Evolutionary conservation across 2,329 filamentous ascomycete genomes (phyloP).

Genomic region (Fusarium coffeatum): DNA sequence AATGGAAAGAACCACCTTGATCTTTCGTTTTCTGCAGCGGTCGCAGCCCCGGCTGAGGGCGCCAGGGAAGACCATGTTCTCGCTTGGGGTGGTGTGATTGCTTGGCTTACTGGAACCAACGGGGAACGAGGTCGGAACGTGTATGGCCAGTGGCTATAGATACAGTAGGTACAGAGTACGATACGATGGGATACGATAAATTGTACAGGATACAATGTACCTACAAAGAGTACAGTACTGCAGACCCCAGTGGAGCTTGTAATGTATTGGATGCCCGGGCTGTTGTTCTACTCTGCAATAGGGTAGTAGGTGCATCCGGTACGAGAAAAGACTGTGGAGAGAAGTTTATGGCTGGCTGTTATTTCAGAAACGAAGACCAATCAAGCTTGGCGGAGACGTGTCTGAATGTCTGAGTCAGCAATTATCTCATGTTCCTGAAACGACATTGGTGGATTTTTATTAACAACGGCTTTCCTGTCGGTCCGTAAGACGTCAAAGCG

Average conservation of each 20-base stretch:
- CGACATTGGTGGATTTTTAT: slow-evolving; percentile 18
- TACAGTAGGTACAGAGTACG: no score
- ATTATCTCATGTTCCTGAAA: background rate
- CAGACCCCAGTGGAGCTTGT: slow-evolving; percentile 12
- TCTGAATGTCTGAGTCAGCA: slow-evolving; percentile 14
- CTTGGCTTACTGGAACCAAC: background rate
- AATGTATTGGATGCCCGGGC: background rate
- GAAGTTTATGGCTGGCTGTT: slow-evolving; percentile 5
- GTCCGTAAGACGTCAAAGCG: slow-evolving; percentile 6
- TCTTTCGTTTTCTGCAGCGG: slow-evolving; percentile 33
- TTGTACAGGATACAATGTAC: background rate
- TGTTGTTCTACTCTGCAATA: background rate
- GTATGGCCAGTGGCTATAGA: background rate
- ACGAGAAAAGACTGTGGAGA: slow-evolving; percentile 5
- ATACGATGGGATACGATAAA: background rate
- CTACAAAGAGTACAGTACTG: background rate
- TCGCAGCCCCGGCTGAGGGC: slow-evolving; percentile 26
- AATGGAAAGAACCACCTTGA: slow-evolving; percentile 15
- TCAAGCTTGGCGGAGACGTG: background rate
- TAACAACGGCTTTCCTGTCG: background rate
- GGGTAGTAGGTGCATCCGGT: background rate
- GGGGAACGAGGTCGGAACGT: background rate
- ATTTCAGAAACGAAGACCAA: slow-evolving; percentile 10
- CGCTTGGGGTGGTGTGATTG: background rate
- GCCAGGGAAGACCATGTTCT: slow-evolving; percentile 31